phyloP scores from a whole-genome alignment of 495 filamentous ascomycete species.

The Penicillium bovifimosum region DNA sequence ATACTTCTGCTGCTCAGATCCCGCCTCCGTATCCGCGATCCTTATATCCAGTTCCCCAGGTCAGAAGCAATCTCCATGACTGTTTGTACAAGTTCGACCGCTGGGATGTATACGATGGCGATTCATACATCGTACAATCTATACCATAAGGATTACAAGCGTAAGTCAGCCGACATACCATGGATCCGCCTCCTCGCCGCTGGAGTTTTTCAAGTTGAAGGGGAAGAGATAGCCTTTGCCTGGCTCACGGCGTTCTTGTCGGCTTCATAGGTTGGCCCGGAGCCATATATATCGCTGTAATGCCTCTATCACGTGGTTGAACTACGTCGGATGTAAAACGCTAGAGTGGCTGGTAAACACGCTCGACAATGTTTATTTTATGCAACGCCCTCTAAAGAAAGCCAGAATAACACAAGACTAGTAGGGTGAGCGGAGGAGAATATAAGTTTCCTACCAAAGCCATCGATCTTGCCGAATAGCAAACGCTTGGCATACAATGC shows the following conservation, averaged over 20 bases:
- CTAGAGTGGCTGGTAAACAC: background rate
- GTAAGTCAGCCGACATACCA: background rate
- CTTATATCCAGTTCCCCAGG: background rate
- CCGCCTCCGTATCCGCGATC: background rate
- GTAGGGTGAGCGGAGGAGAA: background rate
- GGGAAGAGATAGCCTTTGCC: too few species aligned
- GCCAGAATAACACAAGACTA: background rate
- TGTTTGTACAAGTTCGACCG: too few species aligned
- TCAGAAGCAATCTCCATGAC: too few species aligned
- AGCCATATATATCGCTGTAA: background rate
- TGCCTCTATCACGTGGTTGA: background rate
- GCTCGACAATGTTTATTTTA: slow-evolving; percentile 12
- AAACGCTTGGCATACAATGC: slow-evolving; percentile 6
- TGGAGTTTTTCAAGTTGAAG: too few species aligned
- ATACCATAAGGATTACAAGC: background rate
- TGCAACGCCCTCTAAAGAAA: slow-evolving; percentile 16
- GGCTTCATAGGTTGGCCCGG: too few species aligned
- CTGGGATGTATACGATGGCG: too few species aligned
- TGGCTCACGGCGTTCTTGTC: too few species aligned
- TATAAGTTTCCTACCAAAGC: slow-evolving; percentile 5
- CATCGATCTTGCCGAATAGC: slow-evolving; percentile 2
- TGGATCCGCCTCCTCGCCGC: too few species aligned
- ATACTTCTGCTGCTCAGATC: background rate
- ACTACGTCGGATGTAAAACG: background rate
- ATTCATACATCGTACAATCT: background rate